Base-by-base conservation (phyloP, 495 filamentous ascomycete species). In the Rhizodiscina lignyota region DNA sequence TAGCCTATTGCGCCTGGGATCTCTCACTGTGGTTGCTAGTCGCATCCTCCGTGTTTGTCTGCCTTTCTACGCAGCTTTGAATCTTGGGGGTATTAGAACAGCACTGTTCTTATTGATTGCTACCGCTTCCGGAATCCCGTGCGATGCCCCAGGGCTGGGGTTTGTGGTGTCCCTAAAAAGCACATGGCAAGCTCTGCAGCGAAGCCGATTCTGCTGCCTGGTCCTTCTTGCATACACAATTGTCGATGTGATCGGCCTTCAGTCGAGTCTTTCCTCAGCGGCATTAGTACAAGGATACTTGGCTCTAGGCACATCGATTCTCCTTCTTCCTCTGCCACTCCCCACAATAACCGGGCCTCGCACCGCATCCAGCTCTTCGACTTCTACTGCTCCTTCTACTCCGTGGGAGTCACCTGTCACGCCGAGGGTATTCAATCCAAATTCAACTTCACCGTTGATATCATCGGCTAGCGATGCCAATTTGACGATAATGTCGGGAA, bases 11-110 rank as follows among this genome's bases (percentile, higher is more conserved):
- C 37, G 32, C 12, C 11, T 22, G 4, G 26, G 27, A 16, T 40
- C 33, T 12, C 17, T 40, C 12, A 11, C 19, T 16, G 41, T 36
- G n/a, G 37, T 37, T 18, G 17, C 46, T 5, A 39, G 30, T 26
- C 52, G 50, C 18, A 45, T 49, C 5, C 18, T 57, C 11, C 51
- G 50, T 13, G 48, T 74, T 21, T 61, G 56, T 16, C 43, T 76
- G 16, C 72, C 72, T 0, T 64, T 71, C 38, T 74, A 70, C 40
- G 68, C 70, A 16, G 45, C 65, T 0, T 50, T 71, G 43, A 63
- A 71, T 23, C 48, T 75, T 15, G 72, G 72, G 17, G 70, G 64
- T 4, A 56, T 65, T 36, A 49, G 67, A 19, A 64, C 67, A 6
- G 64, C 64, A 5, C 55, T 74, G 21, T 38, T 62, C 3, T 41